Evolutionary conservation across 352 stramenopile genomes (phyloP), one percentile per base, ranked within the genome.

Genomic region (Pythium dissotocum): DNA sequence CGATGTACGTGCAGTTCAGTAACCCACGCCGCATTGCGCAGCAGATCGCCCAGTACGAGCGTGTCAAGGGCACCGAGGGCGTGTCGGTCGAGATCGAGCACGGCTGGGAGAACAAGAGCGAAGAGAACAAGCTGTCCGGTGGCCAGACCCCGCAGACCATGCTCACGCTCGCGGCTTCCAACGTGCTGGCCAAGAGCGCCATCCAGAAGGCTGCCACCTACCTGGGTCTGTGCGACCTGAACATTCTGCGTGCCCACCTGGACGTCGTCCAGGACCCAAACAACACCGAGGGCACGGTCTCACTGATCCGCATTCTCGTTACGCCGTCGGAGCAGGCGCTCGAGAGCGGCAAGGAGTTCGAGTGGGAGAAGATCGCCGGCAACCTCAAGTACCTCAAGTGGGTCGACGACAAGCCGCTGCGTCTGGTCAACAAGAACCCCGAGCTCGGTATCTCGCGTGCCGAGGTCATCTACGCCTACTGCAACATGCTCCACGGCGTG

Each of bases 401-500:
- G 84, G 67, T 94, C 32, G 88, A 95, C 61, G 83, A 94, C 70
- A 85, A 87, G n/a, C 83, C 85, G 18, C 64, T 96, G 58, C 76
- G 82, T 46, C 72, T 97, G 18, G 88, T 86, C 56, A 78, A 91
- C 63, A 85, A 94, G 70, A 74, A 93, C 75, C 93, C 97, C 63
- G 87, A 97, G 32, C 69, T 99, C 46, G 94, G 95, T 30, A 80
- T 99, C 48, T 89, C 82, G 38, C 89, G 92, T 33, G 89, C 93
- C 28, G 96, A 99, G 72, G 89, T 99, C 69, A 98, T 99, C 71
- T 98, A 97, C 58, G 93, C 91, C 16, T 97, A 99, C 79, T 92
- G 84, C 53, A 96, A 96, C 69, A 95, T 99, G 76, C 79, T 99
- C 60, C 97, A 99, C 83, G 92, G 95, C 13, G 87, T 98, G 36